Base-by-base conservation (phyloP, 1,284 basidiomycete species). In the Austropuccinia psidii region DNA sequence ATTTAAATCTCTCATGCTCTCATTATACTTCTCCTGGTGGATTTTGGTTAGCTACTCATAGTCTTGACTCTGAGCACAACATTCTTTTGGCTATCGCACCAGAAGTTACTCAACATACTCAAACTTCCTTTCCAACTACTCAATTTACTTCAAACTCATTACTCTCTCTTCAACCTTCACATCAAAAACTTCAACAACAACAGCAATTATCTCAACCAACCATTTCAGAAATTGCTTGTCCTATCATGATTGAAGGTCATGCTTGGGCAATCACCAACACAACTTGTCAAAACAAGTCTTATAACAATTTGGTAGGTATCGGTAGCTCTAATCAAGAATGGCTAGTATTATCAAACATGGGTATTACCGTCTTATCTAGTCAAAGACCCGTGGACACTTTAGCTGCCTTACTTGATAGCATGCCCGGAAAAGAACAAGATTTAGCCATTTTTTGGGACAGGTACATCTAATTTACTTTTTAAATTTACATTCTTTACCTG, bases 321-420 rank as follows among this genome's bases (percentile, higher is more conserved):
- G 86, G 89, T 75, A 83, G 85, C 15, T 85, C 89, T 37, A 43
- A 50, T 31, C 85, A 86, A 61, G 88, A 90, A 77, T 94, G 94
- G 80, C 86, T 95, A 82, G 85, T 95, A 72, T 82, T 96, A 75
- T 92, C 91, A 24, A 91, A 90, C 77, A 88, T 87, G 41, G 93
- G 92, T 0, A 81, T 96, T 75, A 89, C 88, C 9, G 88, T 91
- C 79, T 82, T 95, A 62, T 85, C 86, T n/a, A 93, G 93, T 81
- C 85, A 90, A 74, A 85, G 93, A 61, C 88, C 92, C 3, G 81
- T 94, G 50, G 93, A 97, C 80, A 89, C 89, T 74, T 81, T 96
- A 65, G 85, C 85, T 37, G 79, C 78, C 4, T 77, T 84, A 49
- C 77, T 84, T 52, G 82, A 83, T 57, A 76, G 76, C 21, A 75